Evolutionary conservation across 2,329 filamentous ascomycete genomes (phyloP).

Genomic region (Mycosphaerella sp.): DNA sequence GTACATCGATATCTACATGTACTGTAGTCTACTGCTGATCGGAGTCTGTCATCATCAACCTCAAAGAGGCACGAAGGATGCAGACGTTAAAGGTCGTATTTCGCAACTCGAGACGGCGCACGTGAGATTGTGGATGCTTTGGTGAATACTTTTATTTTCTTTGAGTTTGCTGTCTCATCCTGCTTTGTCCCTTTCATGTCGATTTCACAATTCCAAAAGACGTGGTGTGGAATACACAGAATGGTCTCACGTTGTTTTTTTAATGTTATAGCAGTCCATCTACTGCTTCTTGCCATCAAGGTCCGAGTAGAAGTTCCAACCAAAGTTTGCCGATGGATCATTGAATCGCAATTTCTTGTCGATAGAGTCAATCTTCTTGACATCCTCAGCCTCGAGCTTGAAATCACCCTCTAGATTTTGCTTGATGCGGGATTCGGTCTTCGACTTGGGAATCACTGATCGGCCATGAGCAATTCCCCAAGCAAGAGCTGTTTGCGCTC

Average conservation of each 20-base stretch:
- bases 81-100: not conserved
- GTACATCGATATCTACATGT: too few relatives aligned
- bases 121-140: not conserved
- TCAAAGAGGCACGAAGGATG: not conserved
- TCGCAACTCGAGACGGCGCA: not conserved
- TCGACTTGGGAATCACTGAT: conserved; percentile 50
- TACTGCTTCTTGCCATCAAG: conserved; percentile 50
- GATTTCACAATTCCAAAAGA: too few relatives aligned
- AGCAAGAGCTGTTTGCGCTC: conserved; percentile 49
- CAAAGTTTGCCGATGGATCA: conserved; percentile 51
- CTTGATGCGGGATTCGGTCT: conserved; percentile 35
- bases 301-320: conserved; percentile 54
- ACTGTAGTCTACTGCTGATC: not conserved
- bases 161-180: not conserved
- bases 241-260: too few relatives aligned
- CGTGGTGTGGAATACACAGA: too few relatives aligned
- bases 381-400: conserved; percentile 51
- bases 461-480: conserved; percentile 50
- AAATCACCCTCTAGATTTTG: conserved; percentile 47
- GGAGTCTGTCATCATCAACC: not conserved
- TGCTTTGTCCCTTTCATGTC: not conserved
- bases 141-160: not conserved
- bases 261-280: not conserved
- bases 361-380: conserved; percentile 50
- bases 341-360: conserved; percentile 60